Evolutionary conservation across 306 rosid species (phyloP).

Genomic region (Dryas octopetala): DNA sequence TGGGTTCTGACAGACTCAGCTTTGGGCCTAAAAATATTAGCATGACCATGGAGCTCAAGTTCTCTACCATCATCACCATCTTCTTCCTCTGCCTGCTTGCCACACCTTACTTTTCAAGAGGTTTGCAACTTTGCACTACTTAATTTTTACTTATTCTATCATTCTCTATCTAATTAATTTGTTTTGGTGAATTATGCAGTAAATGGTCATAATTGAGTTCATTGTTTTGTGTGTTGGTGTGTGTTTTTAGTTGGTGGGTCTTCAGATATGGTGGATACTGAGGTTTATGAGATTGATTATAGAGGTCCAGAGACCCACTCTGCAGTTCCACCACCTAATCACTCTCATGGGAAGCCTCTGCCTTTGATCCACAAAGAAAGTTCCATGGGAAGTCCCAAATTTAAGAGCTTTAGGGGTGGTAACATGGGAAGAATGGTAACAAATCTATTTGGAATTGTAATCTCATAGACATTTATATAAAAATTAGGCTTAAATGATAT

Average conservation of each 20-base stretch:
- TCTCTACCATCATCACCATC: slow-evolving; percentile 32
- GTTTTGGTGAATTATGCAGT: background rate
- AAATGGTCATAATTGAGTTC: no score
- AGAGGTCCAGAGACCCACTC: slow-evolving; percentile 98
- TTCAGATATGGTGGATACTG: slow-evolving; percentile 36
- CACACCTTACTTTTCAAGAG: slow-evolving; percentile 45
- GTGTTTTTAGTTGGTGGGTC: slow-evolving; percentile 1
- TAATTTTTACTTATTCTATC: no score
- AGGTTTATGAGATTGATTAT: slow-evolving; percentile 82
- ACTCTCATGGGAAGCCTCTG: slow-evolving; percentile 23
- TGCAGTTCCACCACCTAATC: slow-evolving; percentile 68
- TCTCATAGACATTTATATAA: no score
- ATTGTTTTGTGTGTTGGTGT: background rate
- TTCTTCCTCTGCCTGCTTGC: slow-evolving; percentile 49
- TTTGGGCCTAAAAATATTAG: slow-evolving; percentile 13
- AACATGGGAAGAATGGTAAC: slow-evolving; percentile 42
- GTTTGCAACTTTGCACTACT: slow-evolving; percentile 22
- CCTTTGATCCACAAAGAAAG: slow-evolving; percentile 35
- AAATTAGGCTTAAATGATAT: no score
- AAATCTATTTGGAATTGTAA: background rate
- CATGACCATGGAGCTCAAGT: slow-evolving; percentile 52
- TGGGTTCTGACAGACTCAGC: background rate
- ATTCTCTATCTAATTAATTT: no score
- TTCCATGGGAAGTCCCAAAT: slow-evolving; percentile 20
- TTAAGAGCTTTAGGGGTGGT: slow-evolving; percentile 25